These are phyloP conservation scores for Dendrocalamus sinicus DNA, from an alignment of 176 grass and related monocot species.

Conservation along the genomic window DNA sequence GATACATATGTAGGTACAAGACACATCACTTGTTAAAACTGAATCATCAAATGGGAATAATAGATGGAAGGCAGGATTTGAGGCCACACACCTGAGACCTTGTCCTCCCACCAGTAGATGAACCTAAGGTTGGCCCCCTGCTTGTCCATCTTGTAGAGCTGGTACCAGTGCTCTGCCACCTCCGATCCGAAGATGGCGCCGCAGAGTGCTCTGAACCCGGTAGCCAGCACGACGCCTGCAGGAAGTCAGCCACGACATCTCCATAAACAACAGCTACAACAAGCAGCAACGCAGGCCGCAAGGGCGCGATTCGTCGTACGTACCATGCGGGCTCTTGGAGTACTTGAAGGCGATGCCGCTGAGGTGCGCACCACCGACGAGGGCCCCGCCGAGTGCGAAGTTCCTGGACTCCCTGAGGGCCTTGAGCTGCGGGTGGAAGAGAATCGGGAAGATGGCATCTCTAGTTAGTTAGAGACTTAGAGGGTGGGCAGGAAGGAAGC, in stretches of 20 bases:
- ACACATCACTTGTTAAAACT: too few species aligned
- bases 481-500: background rate
- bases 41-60: too few species aligned
- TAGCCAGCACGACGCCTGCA: slow-evolving; percentile 57
- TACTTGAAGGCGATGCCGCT: slow-evolving; percentile 79
- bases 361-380: slow-evolving; percentile 71
- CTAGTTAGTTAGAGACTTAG: background rate
- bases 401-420: slow-evolving; percentile 84
- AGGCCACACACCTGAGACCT: too few species aligned
- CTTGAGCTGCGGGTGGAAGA: slow-evolving; percentile 57
- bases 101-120: too few species aligned
- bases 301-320: background rate
- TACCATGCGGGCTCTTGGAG: slow-evolving; percentile 97
- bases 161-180: slow-evolving; percentile 89
- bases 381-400: slow-evolving; percentile 64
- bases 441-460: background rate
- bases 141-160: background rate
- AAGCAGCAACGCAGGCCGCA: background rate
- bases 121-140: too few species aligned
- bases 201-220: slow-evolving; percentile 51
- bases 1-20: too few species aligned
- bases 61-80: too few species aligned
- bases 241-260: background rate
- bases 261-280: background rate
- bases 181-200: slow-evolving; percentile 75